A percentile compares a stretch with the other conserved stretches of the same genome.
These are phyloP conservation scores for Eucalyptus erythrocorys DNA, from an alignment of 345 rosid species.

Conservation along the genomic window DNA sequence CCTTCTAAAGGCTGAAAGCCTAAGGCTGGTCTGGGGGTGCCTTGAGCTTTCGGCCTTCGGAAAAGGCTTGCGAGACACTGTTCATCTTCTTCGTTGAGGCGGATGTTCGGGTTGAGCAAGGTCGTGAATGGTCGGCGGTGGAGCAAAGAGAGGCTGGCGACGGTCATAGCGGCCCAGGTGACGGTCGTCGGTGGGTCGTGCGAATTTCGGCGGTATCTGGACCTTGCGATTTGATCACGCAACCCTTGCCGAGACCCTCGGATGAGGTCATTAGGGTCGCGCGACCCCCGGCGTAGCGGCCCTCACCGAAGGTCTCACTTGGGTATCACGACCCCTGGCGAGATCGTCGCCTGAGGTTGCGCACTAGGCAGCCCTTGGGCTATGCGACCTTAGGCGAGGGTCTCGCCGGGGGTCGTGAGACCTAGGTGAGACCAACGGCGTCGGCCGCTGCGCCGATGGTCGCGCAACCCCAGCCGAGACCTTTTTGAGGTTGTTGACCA, in stretches of 20 bases:
- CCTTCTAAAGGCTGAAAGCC: too few relatives aligned
- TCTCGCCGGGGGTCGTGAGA: too few relatives aligned
- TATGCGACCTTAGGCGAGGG: too few relatives aligned
- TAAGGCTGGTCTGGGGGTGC: too few relatives aligned
- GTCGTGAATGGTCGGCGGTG: fast-evolving
- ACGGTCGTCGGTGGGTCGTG: fast-evolving
- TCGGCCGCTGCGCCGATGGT: too few relatives aligned
- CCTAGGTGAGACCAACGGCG: fast-evolving
- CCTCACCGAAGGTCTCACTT: too few relatives aligned
- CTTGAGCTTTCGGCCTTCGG: too few relatives aligned
- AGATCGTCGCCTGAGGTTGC: too few relatives aligned
- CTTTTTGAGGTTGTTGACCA: fast-evolving
- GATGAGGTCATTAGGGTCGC: fast-evolving
- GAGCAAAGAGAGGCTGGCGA: fast-evolving
- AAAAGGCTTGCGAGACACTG: too few relatives aligned
- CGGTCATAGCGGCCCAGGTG: fast-evolving
- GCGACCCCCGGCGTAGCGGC: fast-evolving
- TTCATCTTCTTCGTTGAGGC: too few relatives aligned
- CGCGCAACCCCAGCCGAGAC: fast-evolving
- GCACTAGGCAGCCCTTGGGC: too few relatives aligned
- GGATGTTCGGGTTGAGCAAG: fast-evolving
- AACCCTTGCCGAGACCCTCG: fast-evolving
- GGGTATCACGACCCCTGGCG: fast-evolving
- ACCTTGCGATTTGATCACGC: fast-evolving
- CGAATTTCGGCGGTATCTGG: fast-evolving